phyloP scores from a whole-genome alignment of 2,329 filamentous ascomycete species.

The Neonectria faginata region DNA sequence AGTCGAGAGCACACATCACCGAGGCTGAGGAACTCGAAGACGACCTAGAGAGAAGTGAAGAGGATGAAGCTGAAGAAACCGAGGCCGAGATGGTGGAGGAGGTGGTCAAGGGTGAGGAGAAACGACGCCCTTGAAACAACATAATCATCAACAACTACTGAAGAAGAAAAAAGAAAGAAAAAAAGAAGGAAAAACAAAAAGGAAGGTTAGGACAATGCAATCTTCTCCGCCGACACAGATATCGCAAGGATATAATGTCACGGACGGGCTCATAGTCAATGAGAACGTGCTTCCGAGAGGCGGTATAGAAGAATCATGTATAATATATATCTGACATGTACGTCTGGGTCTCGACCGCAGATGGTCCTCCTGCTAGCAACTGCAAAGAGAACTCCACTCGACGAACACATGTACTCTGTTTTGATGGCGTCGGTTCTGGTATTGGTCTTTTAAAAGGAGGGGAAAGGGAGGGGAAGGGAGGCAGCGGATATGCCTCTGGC shows the following conservation, averaged over 20 bases:
- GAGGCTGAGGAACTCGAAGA: conserved; percentile 66
- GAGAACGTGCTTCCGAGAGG: conserved; percentile 17
- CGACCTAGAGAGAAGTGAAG: conserved; percentile 57
- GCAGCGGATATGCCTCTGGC: conserved; percentile 7
- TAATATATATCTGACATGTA: conserved; percentile 46
- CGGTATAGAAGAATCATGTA: conserved; percentile 44
- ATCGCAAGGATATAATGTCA: conserved; percentile 37
- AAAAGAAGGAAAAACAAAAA: too few relatives aligned
- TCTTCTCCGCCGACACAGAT: conserved; percentile 11
- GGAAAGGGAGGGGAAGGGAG: background rate
- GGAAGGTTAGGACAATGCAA: background rate
- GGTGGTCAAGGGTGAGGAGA: conserved; percentile 34
- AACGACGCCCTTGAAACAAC: conserved; percentile 33
- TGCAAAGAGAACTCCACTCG: conserved; percentile 45
- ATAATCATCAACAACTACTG: conserved; percentile 11
- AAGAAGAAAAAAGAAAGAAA: background rate
- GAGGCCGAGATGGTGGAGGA: conserved; percentile 43
- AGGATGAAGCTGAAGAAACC: conserved; percentile 49
- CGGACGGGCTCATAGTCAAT: conserved; percentile 13
- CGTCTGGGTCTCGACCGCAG: conserved; percentile 40
- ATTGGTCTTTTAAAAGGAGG: conserved; percentile 23
- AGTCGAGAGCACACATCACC: conserved; percentile 57
- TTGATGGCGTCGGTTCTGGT: conserved; percentile 41
- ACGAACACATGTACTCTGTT: conserved; percentile 33
- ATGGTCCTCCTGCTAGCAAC: conserved; percentile 31